These are phyloP conservation scores for Salix koriyanagi DNA, from an alignment of 345 rosid species.

Conservation along the genomic window DNA sequence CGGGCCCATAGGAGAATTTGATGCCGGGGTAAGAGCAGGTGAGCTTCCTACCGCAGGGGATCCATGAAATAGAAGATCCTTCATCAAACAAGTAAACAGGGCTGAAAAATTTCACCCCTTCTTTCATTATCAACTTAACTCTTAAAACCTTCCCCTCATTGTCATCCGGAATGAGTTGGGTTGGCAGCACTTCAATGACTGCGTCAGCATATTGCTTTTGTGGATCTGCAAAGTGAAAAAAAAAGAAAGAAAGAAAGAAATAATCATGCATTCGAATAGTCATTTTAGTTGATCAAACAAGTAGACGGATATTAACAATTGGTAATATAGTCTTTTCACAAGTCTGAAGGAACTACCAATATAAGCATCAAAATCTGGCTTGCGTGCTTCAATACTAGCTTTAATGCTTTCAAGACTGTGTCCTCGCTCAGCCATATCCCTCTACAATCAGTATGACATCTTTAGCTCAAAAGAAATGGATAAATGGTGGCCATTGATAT, in stretches of 20 bases:
- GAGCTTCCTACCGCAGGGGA: constrained; percentile 96
- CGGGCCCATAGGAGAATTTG: constrained; percentile 80
- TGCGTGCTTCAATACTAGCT: constrained; percentile 94
- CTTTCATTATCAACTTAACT: constrained; percentile 92
- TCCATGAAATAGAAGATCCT: constrained; percentile 89
- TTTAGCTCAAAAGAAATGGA: constrained; percentile 1
- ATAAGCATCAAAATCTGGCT: constrained; percentile 91
- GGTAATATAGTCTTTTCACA: too few species aligned
- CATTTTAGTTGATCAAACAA: neutral
- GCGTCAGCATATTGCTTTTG: constrained; percentile 95
- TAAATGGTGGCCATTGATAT: neutral
- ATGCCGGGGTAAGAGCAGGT: constrained; percentile 97
- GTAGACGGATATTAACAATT: too few species aligned
- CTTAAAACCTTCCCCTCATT: constrained; percentile 88
- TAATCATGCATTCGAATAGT: neutral
- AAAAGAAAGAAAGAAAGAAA: neutral
- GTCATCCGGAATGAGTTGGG: constrained; percentile 80
- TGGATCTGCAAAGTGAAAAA: constrained; percentile 52
- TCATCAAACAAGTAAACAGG: constrained; percentile 93
- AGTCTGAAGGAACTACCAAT: constrained; percentile 50
- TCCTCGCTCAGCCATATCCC: constrained; percentile 99
- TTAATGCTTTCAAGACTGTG: constrained; percentile 98
- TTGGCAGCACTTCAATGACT: constrained; percentile 89
- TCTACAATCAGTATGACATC: constrained; percentile 36
- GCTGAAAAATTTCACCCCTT: constrained; percentile 78